These are phyloP conservation scores for Trichoderma sp. DNA, from an alignment of 2,329 filamentous ascomycete species.

Conservation along the genomic window DNA sequence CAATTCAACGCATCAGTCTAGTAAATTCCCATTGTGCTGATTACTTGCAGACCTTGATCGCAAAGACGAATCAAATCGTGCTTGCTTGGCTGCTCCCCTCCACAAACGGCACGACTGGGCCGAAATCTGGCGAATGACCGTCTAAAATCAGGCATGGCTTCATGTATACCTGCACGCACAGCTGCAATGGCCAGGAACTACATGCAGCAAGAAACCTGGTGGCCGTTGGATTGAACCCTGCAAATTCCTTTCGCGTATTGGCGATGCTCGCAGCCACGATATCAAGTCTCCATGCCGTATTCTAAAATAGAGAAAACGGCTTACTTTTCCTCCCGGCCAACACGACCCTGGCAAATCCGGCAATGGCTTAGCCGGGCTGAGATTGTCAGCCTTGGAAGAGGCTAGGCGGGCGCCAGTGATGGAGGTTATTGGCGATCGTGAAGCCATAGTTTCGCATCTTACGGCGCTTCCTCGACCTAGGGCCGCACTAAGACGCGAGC, in stretches of 20 bases:
- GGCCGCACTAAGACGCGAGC: background rate
- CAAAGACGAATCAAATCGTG: background rate
- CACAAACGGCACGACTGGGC: background rate
- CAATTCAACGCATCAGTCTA: background rate
- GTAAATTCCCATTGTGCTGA: background rate
- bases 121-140: background rate
- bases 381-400: background rate
- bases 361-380: background rate
- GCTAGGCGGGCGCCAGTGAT: background rate
- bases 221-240: background rate
- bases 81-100: background rate
- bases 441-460: slow-evolving; percentile 2
- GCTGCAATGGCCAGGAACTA: background rate
- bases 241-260: background rate
- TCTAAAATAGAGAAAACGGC: background rate
- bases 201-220: background rate
- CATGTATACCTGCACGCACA: background rate
- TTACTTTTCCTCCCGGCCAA: background rate
- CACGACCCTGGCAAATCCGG: background rate
- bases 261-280: background rate
- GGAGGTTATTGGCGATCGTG: slow-evolving; percentile 3
- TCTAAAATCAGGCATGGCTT: background rate
- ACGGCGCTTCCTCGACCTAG: slow-evolving; percentile 4
- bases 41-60: background rate
- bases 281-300: background rate